Evolutionary conservation across 2,329 filamentous ascomycete genomes (phyloP).

Genomic region (Ascochyta viciae-villosae): DNA sequence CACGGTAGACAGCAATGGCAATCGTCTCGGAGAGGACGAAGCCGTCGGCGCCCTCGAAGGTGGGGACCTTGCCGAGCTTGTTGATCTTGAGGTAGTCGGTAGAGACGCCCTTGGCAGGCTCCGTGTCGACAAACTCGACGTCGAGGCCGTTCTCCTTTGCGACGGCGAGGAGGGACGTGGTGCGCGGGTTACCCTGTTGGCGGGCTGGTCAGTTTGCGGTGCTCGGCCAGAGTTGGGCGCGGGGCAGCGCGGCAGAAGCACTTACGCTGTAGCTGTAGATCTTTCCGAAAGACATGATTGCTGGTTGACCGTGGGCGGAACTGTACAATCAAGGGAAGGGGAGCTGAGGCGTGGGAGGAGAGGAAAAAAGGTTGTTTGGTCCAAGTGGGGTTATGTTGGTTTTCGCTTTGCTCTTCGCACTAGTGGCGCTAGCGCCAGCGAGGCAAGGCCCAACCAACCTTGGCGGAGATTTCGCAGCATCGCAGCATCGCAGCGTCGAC

Average conservation of each 20-base stretch:
- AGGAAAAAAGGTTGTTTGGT: conserved; percentile 37
- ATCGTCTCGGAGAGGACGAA: conserved; percentile 88
- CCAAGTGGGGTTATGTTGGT: conserved; percentile 34
- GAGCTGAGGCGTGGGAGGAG: conserved; percentile 29
- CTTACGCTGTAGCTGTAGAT: conserved; percentile 80
- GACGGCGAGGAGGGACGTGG: conserved; percentile 85
- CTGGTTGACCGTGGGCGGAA: conserved; percentile 32
- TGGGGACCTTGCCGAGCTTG: conserved; percentile 88
- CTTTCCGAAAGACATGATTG: conserved; percentile 95
- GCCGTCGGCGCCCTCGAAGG: conserved; percentile 91
- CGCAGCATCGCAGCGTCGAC: not conserved
- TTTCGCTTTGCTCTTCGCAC: conserved; percentile 30
- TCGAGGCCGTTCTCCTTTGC: conserved; percentile 98
- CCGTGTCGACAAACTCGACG: conserved; percentile 79
- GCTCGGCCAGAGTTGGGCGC: not conserved
- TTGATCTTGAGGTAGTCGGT: conserved; percentile 85
- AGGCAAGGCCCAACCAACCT: not conserved
- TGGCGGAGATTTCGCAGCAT: conserved; percentile 8
- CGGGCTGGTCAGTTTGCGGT: conserved; percentile 29
- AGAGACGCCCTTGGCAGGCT: conserved; percentile 68
- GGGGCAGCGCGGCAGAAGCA: conserved; percentile 5
- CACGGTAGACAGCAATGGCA: conserved; percentile 97
- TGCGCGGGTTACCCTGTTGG: conserved; percentile 83
- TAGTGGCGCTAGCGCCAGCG: not conserved
- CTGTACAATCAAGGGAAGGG: conserved; percentile 41